phyloP scores from a whole-genome alignment of 331 rosid genomes.

The Telfairia occidentalis region DNA sequence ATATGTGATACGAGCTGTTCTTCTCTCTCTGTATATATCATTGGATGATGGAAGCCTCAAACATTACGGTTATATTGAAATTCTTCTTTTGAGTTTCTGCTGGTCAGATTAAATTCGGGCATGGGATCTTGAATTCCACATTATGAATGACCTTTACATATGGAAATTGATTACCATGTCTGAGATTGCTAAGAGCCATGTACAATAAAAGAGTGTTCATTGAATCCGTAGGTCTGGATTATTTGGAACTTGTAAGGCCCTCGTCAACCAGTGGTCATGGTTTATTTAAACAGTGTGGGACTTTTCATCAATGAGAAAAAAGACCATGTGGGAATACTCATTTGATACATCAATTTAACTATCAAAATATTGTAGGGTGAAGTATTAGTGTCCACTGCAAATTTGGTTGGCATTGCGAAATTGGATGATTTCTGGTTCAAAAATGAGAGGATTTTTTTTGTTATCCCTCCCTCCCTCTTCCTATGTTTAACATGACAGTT shows the following conservation, averaged over 20 bases:
- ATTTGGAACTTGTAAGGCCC: background rate
- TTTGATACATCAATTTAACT: background rate
- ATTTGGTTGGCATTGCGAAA: too few relatives aligned
- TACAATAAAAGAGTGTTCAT: background rate
- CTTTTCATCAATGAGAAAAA: too few relatives aligned
- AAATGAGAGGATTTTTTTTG: background rate
- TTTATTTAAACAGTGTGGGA: background rate
- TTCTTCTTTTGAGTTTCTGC: background rate
- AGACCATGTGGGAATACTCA: background rate
- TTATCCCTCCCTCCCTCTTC: background rate
- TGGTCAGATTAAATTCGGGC: background rate
- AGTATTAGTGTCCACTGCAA: background rate
- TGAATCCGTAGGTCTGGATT: background rate
- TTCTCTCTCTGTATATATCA: background rate
- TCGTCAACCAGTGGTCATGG: background rate
- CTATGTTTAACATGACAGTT: background rate
- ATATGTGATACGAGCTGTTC: background rate
- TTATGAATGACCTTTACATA: background rate
- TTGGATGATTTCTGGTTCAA: background rate
- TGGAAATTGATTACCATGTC: background rate
- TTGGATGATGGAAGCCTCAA: background rate
- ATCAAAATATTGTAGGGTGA: background rate
- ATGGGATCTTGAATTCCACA: background rate
- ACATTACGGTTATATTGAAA: background rate
- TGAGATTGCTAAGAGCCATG: background rate